Percentiles rank a stretch among this genome's conserved stretches.
Conservation (phyloP, 352 stramenopile genomes). For the Thalassiosira mediterranea region DNA sequence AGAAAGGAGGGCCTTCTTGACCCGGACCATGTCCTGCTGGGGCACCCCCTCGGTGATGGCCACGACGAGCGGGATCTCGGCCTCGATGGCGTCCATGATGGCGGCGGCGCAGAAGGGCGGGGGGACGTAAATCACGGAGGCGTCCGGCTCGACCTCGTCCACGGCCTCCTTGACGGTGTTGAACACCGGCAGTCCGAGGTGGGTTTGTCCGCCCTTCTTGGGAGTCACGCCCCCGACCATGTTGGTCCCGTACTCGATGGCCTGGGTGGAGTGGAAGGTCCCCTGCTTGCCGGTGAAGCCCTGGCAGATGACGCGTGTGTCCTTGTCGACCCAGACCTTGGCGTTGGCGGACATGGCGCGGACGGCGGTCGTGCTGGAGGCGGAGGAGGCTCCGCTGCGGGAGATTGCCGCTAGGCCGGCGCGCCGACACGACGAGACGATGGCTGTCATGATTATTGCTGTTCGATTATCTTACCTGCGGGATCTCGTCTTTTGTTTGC, state of each 20-base stretch:
- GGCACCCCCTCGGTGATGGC: constrained; percentile 99
- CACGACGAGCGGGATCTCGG: constrained; percentile 92
- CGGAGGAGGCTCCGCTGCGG: background rate
- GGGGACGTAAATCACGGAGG: constrained; percentile 99
- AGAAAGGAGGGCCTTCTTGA: constrained; percentile 93
- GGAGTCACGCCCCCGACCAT: constrained; percentile 99
- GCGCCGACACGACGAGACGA: too few species aligned
- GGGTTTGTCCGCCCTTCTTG: constrained; percentile 96
- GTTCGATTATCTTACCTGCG: too few species aligned
- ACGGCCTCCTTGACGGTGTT: constrained; percentile 93
- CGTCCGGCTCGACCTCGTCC: constrained; percentile 88
- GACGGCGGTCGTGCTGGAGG: background rate
- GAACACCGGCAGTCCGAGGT: constrained; percentile 99
- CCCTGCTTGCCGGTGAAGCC: constrained; percentile 99
- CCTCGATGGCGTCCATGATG: constrained; percentile 98
- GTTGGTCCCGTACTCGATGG: constrained; percentile 99
- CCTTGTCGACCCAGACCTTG: constrained; percentile 99
- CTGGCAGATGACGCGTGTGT: constrained; percentile 99
- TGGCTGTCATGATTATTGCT: too few species aligned
- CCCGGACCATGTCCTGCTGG: constrained; percentile 99
- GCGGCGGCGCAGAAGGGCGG: constrained; percentile 96
- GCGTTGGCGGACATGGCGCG: constrained; percentile 90
- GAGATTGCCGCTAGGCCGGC: too few species aligned
- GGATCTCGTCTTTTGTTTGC: too few species aligned
- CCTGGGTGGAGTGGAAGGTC: constrained; percentile 98